Base-by-base conservation (phyloP, 1,284 basidiomycete genomes). In the Acaromyces ingoldii region DNA sequence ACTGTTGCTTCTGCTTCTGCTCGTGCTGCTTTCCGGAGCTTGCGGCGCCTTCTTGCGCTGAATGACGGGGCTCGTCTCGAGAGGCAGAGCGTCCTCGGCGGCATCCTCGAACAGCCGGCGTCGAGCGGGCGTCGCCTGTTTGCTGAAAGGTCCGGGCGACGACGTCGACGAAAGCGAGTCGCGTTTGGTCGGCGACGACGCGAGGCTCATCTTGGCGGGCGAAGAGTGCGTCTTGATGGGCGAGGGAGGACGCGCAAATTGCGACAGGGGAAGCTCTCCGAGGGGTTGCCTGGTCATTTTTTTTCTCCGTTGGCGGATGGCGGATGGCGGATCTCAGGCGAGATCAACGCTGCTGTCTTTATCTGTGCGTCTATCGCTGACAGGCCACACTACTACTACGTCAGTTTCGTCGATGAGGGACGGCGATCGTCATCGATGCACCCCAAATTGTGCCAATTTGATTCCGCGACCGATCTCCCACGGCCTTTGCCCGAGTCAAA, bases 201-300 rank as follows among this genome's bases (percentile, higher is more conserved):
- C 19, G 13, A 25, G 25, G n/a, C 24, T 45, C 4, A 28, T 4
- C 15, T 45, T 45, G 17, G 42, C 17, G 4, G 42, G 42, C 3
- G 42, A 45, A 28, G 42, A 28, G 26, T 45, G 25, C 26, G 42
- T 22, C 22, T 45, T 45, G 4, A 25, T 45, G 17, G 42, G 42
- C 13, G 42, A 45, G 13, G 42, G 26, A 29, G 42, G 42, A 31
- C 42, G 17, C 4, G 19, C 25, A 29, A 45, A 45, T n/a, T 45
- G 30, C 13, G 13, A n/a, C 17, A 45, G 11, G 17, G 42, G 42
- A n/a, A 45, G 24, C 22, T 45, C 42, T 6, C 11, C 25, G 11
- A 45, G 26, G 17, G 42, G 42, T 45, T 15, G 24, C 6, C 42
- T 22, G 17, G 36, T 17, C 36, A 17, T 37, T 17, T 37, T 37